Base-by-base conservation (phyloP, 345 rosid species). In the Iberis pinnata region DNA sequence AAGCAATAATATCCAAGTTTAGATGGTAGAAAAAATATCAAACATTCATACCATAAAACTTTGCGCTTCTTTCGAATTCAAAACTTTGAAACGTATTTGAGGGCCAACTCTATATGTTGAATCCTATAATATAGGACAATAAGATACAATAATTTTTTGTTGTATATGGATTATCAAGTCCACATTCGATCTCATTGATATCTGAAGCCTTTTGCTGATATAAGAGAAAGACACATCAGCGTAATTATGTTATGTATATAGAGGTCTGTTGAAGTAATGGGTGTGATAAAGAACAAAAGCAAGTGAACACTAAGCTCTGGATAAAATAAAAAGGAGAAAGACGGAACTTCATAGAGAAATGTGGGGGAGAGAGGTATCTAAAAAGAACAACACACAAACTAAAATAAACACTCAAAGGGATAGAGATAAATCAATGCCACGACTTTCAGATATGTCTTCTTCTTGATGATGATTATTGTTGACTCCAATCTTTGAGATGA, bases 71-170 rank as follows among this genome's bases (percentile, higher is more conserved):
- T 33, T 33, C 55, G 49, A 33, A 50, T 50, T 32, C 40, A 31
- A 36, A 18, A 41, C 37, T 52, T 50, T 9, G 35, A 18, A 73
- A 46, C 82, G 49, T 88, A 92, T 96, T 88, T 92, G 67, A 92
- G 95, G 73, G 98, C 96, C 52, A 92, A 67, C 76, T 88, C 98
- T 19, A 95, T 92, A 43, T 92, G 95, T 62, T 92, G 98, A 63
- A 92, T 96, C 74, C 98, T 78, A 78, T 92, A 92, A 73, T 92
- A 92, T 67, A 92, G 88, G 53, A 92, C 98, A 53, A 96, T 96
- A 72, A 92, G 98, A 79, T 92, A 57, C 98, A 96, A 46, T 92
- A 92, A 70, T 96, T 92, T 74, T 92, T 92, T 96, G 88, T 88
- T 13, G 98, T 92, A 78, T 92, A 96, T 40, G 98, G 95, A 67